Base-by-base conservation (phyloP, 306 rosid species). In the Spatholobus suberectus region DNA sequence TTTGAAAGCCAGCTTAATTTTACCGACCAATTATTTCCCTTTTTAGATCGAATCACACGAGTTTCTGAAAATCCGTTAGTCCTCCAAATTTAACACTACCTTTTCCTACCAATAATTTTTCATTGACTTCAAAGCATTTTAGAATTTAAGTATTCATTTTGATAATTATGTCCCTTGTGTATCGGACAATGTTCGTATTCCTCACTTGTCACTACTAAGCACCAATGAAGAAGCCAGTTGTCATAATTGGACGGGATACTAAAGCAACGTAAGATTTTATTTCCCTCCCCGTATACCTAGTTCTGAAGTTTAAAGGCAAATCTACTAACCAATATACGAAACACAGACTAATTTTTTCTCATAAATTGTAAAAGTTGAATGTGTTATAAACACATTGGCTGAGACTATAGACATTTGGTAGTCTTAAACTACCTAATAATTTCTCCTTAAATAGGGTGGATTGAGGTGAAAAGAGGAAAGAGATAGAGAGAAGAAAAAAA, bases 171-270 rank as follows among this genome's bases (percentile, higher is more conserved):
- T 84, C 84, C 44, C 32, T 17, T 2, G 32, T 38, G 34, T 72
- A 79, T 57, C 79, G 70, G 88, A 76, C 61, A 81, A 40, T 41
- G 72, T 35, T 75, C 18, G n/a, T 58, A 46, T 9, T 70, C 38
- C 23, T 61, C 75, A 69, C 29, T 62, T 9, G 65, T 81, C 57
- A 61, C 63, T 49, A 49, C 40, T 10, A 79, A 80, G 37, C 83
- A 52, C 37, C 26, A 75, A 58, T 35, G 43, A 77, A 32, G 51
- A 71, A 52, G 76, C 58, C 29, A 52, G 41, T 63, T 62, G 71
- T 72, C 44, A 62, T 65, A 9, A 62, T 21, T 20, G 24, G 21
- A 44, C 15, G 2, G 58, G 69, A 65, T 51, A 47, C 41, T n/a
- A 73, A 68, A 5, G 12, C 61, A 68, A 47, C 70, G 20, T 21